Evolutionary conservation across 2,329 filamentous ascomycete genomes (phyloP), one percentile per base, ranked within the genome.

Genomic region (Colletotrichum chlorophyti): DNA sequence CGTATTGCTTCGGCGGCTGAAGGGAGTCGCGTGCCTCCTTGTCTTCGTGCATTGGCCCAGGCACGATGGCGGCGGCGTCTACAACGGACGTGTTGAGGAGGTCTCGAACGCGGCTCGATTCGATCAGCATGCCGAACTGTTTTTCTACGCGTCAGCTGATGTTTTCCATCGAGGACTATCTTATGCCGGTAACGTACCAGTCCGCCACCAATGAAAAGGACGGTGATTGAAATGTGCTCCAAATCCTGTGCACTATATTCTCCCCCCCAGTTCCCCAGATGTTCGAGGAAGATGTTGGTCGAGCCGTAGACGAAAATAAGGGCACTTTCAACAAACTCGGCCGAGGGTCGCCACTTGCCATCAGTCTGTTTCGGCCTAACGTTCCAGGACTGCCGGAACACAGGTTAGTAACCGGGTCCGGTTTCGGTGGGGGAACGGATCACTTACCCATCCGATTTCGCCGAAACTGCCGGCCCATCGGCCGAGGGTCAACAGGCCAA

Each of bases 141-240:
- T 32, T 21, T 51, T 24, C n/a, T n/a, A 26, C 29, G 64, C 24
- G 5, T 70, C 45, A 77, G 64, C n/a, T n/a, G n/a, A n/a, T n/a
- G n/a, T n/a, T n/a, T 19, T 14, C 2, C 24, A 7, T 15, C n/a
- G 21, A 17, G 3, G 17, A 23, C n/a, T n/a, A n/a, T n/a, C n/a
- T n/a, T n/a, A n/a, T n/a, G n/a, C n/a, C n/a, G n/a, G 12, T 38
- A 32, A 35, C 86, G 80, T 75, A 93, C 89, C 75, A 97, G 70
- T 42, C 95, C 94, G 64, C 93, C 94, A 52, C 94, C 94, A 62
- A 97, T 91, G 77, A 98, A 98, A 71, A 98, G 85, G 42, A 97
- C 82, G 0, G 94, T 93, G 67, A 98, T 97, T 11, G 93, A 94
- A 42, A 96, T 79, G 72, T 98, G 95, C 74, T 98, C 93, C 17